Percentiles rank a stretch among this genome's conserved stretches.
Conservation (phyloP, 257 asterid genomes). For the Scutellaria baicalensis region DNA sequence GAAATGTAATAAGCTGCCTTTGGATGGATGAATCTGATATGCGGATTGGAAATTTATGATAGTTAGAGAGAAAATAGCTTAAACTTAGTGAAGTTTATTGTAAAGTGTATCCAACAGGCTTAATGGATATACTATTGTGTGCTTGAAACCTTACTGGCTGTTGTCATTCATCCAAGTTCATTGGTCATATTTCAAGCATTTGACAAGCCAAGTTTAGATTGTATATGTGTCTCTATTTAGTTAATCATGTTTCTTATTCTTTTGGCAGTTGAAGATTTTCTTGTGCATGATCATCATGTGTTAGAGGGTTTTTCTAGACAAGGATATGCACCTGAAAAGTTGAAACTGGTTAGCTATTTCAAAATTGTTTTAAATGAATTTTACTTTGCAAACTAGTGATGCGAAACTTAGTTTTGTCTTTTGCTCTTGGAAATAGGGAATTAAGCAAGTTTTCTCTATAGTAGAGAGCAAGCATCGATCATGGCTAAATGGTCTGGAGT, state of each 20-base stretch:
- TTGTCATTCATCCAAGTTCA: neutral
- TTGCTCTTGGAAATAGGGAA: slow-evolving; percentile 39
- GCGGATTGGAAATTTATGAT: neutral
- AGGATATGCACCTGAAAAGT: slow-evolving; percentile 28
- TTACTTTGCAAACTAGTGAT: neutral
- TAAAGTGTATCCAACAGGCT: neutral
- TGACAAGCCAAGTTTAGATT: neutral
- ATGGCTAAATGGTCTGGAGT: slow-evolving; percentile 62
- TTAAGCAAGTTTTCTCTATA: slow-evolving; percentile 49
- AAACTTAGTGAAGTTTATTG: neutral
- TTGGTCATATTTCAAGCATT: neutral
- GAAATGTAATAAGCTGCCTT: neutral
- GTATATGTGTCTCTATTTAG: neutral
- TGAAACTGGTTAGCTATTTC: slow-evolving; percentile 51
- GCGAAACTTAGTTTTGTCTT: neutral
- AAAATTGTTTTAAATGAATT: neutral
- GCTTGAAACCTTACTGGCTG: neutral
- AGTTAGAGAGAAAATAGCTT: neutral
- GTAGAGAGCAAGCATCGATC: slow-evolving; percentile 46
- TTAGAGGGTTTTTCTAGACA: slow-evolving; percentile 50
- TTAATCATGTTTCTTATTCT: neutral
- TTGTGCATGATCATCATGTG: slow-evolving; percentile 43
- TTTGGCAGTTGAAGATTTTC: slow-evolving; percentile 70
- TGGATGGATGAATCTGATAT: neutral
- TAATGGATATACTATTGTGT: neutral